These are phyloP conservation scores for Tuber microsphaerosporum DNA, from an alignment of 495 filamentous ascomycete genomes.

Conservation along the genomic window DNA sequence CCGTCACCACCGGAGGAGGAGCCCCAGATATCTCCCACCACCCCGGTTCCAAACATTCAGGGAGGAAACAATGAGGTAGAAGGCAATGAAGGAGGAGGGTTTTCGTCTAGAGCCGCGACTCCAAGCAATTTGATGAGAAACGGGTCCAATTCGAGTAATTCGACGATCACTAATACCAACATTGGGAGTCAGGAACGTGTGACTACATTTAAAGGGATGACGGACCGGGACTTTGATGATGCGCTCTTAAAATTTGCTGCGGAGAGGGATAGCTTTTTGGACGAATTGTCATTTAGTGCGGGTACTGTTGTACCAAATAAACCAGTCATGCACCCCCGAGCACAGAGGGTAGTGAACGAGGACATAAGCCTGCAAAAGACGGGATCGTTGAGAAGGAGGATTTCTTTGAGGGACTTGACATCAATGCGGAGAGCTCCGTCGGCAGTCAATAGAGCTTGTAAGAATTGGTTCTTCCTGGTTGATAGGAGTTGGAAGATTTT, in stretches of 20 bases:
- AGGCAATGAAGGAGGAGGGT: slow-evolving; percentile 17
- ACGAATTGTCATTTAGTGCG: slow-evolving; percentile 83
- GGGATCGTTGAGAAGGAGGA: slow-evolving; percentile 50
- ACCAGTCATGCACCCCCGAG: slow-evolving; percentile 64
- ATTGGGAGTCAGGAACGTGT: slow-evolving; percentile 28
- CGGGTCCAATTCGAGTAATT: slow-evolving; percentile 40
- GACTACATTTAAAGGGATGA: slow-evolving; percentile 40
- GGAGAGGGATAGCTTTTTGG: slow-evolving; percentile 86
- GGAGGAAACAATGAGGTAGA: slow-evolving; percentile 8
- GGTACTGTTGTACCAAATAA: slow-evolving; percentile 67
- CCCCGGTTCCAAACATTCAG: neutral
- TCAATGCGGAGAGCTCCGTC: slow-evolving; percentile 85
- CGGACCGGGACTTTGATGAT: slow-evolving; percentile 83
- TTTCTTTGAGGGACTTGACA: slow-evolving; percentile 85
- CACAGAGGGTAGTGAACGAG: slow-evolving; percentile 74
- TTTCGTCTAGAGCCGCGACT: slow-evolving; percentile 12
- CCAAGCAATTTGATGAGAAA: slow-evolving; percentile 37
- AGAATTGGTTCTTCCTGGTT: slow-evolving; percentile 21
- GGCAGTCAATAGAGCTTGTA: slow-evolving; percentile 50
- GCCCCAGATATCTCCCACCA: slow-evolving; percentile 19
- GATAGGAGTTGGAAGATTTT: slow-evolving; percentile 29
- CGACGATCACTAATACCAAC: slow-evolving; percentile 46
- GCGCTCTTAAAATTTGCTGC: slow-evolving; percentile 89
- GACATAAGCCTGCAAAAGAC: slow-evolving; percentile 49
- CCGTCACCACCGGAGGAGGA: slow-evolving; percentile 18